Percentiles rank a stretch among this genome's conserved stretches.
phyloP scores from a whole-genome alignment of 169 alveolate genomes.

The Cryptosporidium sp. region DNA sequence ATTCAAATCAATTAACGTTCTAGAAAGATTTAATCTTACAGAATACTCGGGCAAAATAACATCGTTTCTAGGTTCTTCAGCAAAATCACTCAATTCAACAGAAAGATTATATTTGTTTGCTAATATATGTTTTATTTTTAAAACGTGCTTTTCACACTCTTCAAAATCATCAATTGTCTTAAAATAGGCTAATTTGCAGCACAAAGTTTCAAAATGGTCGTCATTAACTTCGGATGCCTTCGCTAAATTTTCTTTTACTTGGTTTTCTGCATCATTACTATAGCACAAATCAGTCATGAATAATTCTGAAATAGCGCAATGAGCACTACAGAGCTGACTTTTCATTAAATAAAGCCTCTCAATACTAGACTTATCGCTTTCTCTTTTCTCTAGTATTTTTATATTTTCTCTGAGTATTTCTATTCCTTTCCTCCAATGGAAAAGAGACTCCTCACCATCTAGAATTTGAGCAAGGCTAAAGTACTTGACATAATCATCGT shows the following conservation, averaged over 20 bases:
- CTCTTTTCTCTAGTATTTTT: neutral
- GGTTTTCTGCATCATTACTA: conserved; percentile 44
- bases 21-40: conserved; percentile 46
- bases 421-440: conserved; percentile 42
- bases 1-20: conserved; percentile 62
- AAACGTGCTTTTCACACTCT: conserved; percentile 4
- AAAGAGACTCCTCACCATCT: conserved; percentile 67
- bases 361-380: neutral
- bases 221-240: conserved; percentile 2
- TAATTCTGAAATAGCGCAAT: conserved; percentile 72
- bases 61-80: neutral
- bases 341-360: conserved; percentile 7
- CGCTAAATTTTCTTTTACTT: conserved; percentile 13
- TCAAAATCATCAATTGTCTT: conserved; percentile 49
- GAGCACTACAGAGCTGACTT: conserved; percentile 63
- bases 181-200: conserved; percentile 52
- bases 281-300: conserved; percentile 77
- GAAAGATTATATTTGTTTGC: conserved; percentile 2
- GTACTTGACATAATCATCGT: conserved; percentile 60
- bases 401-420: conserved; percentile 17
- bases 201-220: conserved; percentile 55
- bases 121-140: conserved; percentile 18
- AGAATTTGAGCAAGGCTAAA: conserved; percentile 52
- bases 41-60: conserved; percentile 26
- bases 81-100: neutral